Conservation (phyloP, 306 rosid genomes). For the Rosa rugosa region DNA sequence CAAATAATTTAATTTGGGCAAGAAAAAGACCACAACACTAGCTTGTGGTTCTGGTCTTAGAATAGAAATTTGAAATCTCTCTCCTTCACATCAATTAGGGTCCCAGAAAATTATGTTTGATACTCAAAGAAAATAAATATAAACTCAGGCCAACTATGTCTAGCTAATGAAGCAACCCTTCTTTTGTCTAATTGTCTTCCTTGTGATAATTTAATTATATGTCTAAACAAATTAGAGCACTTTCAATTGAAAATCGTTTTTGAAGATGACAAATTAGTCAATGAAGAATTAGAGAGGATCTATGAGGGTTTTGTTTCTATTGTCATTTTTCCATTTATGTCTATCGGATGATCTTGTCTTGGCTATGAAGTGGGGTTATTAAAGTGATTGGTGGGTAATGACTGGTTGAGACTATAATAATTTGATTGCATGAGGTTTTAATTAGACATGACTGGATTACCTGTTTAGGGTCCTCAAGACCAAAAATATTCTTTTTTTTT, state of each 20-base stretch:
- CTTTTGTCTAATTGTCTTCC: neutral
- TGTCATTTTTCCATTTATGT: neutral
- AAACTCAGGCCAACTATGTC: neutral
- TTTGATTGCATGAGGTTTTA: neutral
- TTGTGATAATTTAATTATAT: neutral
- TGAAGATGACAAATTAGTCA: constrained; percentile 3
- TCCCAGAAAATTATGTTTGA: constrained; percentile 5
- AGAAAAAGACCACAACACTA: neutral
- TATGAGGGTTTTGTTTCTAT: neutral
- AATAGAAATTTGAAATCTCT: neutral
- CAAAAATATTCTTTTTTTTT: neutral
- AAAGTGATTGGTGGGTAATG: neutral
- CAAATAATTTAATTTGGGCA: neutral
- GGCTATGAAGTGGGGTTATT: neutral
- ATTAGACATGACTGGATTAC: neutral
- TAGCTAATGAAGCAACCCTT: neutral
- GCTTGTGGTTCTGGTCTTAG: neutral
- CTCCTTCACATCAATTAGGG: neutral
- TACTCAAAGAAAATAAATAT: neutral
- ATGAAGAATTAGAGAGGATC: neutral
- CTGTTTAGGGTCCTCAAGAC: neutral
- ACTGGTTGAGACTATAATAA: neutral
- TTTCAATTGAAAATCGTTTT: neutral
- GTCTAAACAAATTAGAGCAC: neutral
- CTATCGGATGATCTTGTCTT: neutral